Percentiles rank a stretch among this genome's conserved stretches.
Evolutionary conservation across 306 rosid species (phyloP).

Genomic region (Cucurbita moschata): DNA sequence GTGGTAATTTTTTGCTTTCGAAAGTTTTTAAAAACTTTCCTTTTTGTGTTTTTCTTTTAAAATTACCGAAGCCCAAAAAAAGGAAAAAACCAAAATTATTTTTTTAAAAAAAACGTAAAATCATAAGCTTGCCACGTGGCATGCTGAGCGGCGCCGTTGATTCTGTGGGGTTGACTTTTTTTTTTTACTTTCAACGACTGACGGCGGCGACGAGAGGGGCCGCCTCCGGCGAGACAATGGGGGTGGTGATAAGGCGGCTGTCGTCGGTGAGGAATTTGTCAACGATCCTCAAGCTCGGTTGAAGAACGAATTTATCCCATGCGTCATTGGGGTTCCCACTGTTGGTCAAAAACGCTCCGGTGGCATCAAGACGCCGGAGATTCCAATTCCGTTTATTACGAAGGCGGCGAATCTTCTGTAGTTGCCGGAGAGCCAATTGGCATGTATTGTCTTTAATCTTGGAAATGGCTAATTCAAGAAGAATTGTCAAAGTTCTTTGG

Average conservation of each 20-base stretch:
- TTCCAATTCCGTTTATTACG: background rate
- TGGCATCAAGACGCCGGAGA: background rate
- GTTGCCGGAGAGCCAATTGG: background rate
- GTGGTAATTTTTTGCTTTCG: background rate
- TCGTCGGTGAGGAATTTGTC: background rate
- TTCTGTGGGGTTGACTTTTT: slow-evolving; percentile 1
- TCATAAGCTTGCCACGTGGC: background rate
- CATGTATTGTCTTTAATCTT: slow-evolving; percentile 9
- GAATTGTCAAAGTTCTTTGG: background rate
- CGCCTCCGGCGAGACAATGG: background rate
- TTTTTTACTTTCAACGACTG: background rate
- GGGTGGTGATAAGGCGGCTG: background rate
- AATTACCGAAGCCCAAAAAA: background rate
- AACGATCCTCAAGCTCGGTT: slow-evolving; percentile 3
- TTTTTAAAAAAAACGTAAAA: background rate
- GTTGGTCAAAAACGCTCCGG: background rate
- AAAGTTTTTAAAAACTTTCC: background rate
- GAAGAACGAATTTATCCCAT: background rate
- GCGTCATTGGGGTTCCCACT: background rate
- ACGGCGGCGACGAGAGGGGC: slow-evolving; percentile 1
- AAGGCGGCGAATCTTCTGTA: background rate
- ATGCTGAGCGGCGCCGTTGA: background rate
- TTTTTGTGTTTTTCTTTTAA: background rate
- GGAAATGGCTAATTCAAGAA: background rate
- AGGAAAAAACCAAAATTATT: background rate